Evolutionary conservation across 352 stramenopile genomes (phyloP).

Genomic region (Phytopythium vexans): DNA sequence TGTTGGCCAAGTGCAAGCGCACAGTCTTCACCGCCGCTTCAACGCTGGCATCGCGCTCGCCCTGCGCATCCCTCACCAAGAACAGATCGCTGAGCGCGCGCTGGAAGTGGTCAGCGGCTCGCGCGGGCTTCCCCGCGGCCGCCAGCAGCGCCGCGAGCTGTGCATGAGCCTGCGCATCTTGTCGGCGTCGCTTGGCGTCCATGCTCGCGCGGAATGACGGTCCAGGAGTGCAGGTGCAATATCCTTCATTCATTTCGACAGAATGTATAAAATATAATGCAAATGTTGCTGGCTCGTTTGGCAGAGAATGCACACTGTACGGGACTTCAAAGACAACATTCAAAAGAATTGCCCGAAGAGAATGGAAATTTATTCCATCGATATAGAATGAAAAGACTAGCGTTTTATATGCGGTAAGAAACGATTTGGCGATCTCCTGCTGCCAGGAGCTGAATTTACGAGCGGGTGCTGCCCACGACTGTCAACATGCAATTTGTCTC

Average conservation of each 20-base stretch:
- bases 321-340: not conserved
- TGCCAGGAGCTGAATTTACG: too few species aligned
- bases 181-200: not conserved
- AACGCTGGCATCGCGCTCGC: conserved; percentile 4
- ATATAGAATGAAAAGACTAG: too few species aligned
- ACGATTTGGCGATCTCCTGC: too few species aligned
- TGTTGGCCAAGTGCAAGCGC: conserved; percentile 9
- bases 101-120: conserved; percentile 26
- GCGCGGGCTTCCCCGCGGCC: conserved; percentile 10
- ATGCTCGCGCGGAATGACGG: conserved; percentile 15
- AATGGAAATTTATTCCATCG: too few species aligned
- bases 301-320: too few species aligned
- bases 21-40: not conserved
- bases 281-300: too few species aligned
- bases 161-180: conserved; percentile 24
- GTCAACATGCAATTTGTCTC: too few species aligned
- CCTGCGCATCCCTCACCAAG: not conserved
- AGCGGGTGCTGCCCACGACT: too few species aligned
- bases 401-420: too few species aligned
- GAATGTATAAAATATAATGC: too few species aligned
- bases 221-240: conserved; percentile 5
- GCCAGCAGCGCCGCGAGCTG: conserved; percentile 27
- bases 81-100: conserved; percentile 19
- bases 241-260: too few species aligned
- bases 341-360: too few species aligned